A percentile compares a stretch with the other conserved stretches of the same genome.
Evolutionary conservation across 345 rosid species (phyloP).

Genomic region (Cardiospermum halicacabum): DNA sequence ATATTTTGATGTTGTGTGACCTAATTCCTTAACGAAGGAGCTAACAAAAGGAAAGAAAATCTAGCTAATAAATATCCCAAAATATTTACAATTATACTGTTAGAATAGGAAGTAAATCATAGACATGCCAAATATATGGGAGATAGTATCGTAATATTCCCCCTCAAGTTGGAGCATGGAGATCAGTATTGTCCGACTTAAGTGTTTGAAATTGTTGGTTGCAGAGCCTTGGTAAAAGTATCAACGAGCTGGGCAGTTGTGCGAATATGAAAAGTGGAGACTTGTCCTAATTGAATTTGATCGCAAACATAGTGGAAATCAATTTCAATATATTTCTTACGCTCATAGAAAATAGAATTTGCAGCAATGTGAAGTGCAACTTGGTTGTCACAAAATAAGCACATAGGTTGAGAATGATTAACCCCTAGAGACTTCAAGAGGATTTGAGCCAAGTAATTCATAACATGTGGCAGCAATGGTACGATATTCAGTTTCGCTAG

Average conservation of each 20-base stretch:
- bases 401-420: not conserved
- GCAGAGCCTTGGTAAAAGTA: not conserved
- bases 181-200: not conserved
- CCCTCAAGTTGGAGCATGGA: not conserved
- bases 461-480: not conserved
- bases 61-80: too few species aligned
- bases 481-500: not conserved
- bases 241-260: not conserved
- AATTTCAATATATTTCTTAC: not conserved
- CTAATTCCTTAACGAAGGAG: too few species aligned
- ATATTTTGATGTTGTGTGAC: too few species aligned
- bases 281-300: too few species aligned
- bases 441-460: not conserved
- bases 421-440: not conserved
- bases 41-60: too few species aligned
- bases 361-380: not conserved
- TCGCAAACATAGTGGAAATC: not conserved
- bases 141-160: too few species aligned
- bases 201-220: not conserved
- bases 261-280: not conserved
- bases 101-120: too few species aligned
- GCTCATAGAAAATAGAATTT: not conserved
- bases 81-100: too few species aligned
- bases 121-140: too few species aligned
- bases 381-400: not conserved